These are phyloP conservation scores for Gossypium raimondii DNA, from an alignment of 345 rosid species.

Conservation along the genomic window DNA sequence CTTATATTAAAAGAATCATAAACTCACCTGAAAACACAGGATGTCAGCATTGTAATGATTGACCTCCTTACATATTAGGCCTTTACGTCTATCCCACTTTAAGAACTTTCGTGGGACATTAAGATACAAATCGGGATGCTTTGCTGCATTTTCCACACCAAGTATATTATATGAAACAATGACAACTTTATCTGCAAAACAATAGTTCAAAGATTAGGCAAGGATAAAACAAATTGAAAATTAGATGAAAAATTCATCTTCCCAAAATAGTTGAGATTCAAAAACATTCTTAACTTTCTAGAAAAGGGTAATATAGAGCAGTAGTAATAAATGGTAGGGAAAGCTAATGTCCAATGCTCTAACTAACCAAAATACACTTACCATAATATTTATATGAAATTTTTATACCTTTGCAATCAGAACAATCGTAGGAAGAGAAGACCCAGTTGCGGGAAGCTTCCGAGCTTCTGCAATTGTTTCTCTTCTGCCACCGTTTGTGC, in stretches of 20 bases:
- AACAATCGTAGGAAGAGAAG: slow-evolving; percentile 15
- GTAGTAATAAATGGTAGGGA: not conserved
- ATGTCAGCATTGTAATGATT: slow-evolving; percentile 52
- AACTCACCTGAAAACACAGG: slow-evolving; percentile 74
- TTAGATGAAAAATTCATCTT: not conserved
- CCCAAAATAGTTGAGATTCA: not conserved
- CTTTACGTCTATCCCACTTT: slow-evolving; percentile 58
- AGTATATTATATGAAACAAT: slow-evolving; percentile 71
- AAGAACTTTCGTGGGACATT: slow-evolving; percentile 39
- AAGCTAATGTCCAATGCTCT: not conserved
- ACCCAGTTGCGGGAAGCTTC: slow-evolving; percentile 16
- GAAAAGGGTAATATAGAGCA: not conserved
- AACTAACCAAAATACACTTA: not conserved
- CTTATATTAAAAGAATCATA: not conserved
- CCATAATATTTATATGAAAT: not conserved
- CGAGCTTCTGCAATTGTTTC: not conserved
- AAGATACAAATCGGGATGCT: slow-evolving; percentile 58
- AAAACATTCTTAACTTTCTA: not conserved
- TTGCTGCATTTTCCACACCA: slow-evolving; percentile 63
- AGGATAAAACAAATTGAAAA: not conserved
- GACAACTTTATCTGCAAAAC: slow-evolving; percentile 46
- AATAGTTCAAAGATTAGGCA: not conserved
- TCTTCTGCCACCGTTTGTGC: not conserved
- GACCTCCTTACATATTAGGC: slow-evolving; percentile 55
- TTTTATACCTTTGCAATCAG: slow-evolving; percentile 13